Conservation (phyloP, 2,329 filamentous ascomycete genomes). For the Fusarium miscanthi region DNA sequence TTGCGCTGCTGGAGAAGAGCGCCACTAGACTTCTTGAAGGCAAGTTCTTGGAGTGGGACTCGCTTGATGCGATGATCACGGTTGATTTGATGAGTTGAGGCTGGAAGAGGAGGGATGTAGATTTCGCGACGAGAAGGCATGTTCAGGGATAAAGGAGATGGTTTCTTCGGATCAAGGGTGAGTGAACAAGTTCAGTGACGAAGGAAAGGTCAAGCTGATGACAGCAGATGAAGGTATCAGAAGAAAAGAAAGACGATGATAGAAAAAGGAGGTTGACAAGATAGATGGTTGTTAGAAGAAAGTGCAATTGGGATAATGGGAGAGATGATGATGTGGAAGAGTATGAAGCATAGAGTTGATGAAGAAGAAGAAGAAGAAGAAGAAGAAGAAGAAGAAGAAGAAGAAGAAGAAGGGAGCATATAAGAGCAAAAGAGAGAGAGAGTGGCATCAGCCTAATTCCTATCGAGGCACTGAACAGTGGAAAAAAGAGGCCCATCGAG, state of each 20-base stretch:
- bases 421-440: not conserved
- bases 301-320: not conserved
- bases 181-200: not conserved
- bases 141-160: not conserved
- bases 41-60: conserved; percentile 45
- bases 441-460: not conserved
- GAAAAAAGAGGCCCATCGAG: not conserved
- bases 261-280: not conserved
- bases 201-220: not conserved
- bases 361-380: not conserved
- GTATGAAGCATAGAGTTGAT: not conserved
- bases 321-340: not conserved
- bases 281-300: not conserved
- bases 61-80: conserved; percentile 33
- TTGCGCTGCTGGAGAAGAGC: conserved; percentile 34
- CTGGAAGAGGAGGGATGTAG: not conserved
- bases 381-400: not conserved
- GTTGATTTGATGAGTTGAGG: not conserved
- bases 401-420: not conserved
- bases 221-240: not conserved
- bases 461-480: not conserved
- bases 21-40: conserved; percentile 37
- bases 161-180: not conserved
- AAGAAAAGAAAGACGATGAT: not conserved
- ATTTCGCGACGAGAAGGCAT: conserved; percentile 29